Conservation (phyloP, 2,329 filamentous ascomycete species). For the Emergomyces orientalis region DNA sequence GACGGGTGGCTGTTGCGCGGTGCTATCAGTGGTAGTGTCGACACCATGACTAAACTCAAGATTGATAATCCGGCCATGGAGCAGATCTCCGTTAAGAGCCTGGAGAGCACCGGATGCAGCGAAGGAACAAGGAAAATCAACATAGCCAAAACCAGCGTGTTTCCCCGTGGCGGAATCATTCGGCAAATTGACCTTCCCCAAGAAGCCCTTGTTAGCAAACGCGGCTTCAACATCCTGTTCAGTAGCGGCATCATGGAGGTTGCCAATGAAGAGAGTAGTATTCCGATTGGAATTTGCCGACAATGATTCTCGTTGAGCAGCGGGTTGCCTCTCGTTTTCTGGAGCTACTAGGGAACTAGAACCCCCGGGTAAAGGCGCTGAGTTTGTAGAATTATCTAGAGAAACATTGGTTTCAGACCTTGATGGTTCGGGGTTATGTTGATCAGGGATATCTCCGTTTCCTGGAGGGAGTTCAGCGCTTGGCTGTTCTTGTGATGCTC, state of each 20-base stretch:
- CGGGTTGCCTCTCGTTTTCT: not conserved
- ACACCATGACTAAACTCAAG: slow-evolving; percentile 29
- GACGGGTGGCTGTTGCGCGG: not conserved
- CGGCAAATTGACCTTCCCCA: slow-evolving; percentile 29
- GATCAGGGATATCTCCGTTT: not conserved
- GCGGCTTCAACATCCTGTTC: slow-evolving; percentile 29
- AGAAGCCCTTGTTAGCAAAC: slow-evolving; percentile 31
- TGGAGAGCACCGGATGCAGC: slow-evolving; percentile 30
- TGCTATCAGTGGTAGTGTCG: not conserved
- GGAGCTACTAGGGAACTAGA: not conserved
- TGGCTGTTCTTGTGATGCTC: not conserved
- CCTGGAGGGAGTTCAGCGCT: not conserved
- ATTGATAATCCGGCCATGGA: slow-evolving; percentile 35
- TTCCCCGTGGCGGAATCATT: slow-evolving; percentile 25
- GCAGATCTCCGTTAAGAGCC: slow-evolving; percentile 28
- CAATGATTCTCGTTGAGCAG: not conserved
- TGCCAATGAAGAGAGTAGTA: slow-evolving; percentile 32
- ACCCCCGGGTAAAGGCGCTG: not conserved
- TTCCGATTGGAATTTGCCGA: slow-evolving; percentile 3
- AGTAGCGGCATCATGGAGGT: slow-evolving; percentile 32
- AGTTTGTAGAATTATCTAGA: not conserved
- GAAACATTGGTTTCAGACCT: not conserved
- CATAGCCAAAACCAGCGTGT: slow-evolving; percentile 35
- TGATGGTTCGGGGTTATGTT: not conserved
- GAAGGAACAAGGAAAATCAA: slow-evolving; percentile 28